Evolutionary conservation across 2,329 filamentous ascomycete genomes (phyloP), one percentile per base, ranked within the genome.

Genomic region (Drechslerella stenobrocha): DNA sequence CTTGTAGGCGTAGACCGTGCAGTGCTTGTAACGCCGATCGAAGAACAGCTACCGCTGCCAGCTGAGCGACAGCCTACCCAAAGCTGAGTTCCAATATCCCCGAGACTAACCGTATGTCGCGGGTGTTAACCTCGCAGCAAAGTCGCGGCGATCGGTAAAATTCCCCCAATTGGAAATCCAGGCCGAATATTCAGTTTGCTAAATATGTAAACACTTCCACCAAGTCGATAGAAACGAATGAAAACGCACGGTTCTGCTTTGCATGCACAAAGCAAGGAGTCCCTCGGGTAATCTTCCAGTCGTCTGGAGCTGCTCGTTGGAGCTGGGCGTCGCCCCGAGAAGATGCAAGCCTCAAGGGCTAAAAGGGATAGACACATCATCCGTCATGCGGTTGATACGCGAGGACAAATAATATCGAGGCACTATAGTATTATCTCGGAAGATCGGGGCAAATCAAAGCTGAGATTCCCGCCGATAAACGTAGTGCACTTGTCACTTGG

Each of bases 1-100:
- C n/a, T n/a, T n/a, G n/a, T n/a, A n/a, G n/a, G n/a, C n/a, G n/a
- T n/a, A n/a, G n/a, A n/a, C n/a, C n/a, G n/a, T n/a, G n/a, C n/a
- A n/a, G n/a, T n/a, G n/a, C n/a, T n/a, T n/a, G 42, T 45, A 35
- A 44, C 24, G 37, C 55, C 47, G 45, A 56, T 45, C 40, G 63
- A 56, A 47, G 55, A 50, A 47, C 45, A 42, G 35, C 13, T 45
- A 23, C n/a, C 37, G 9, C 30, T 44, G 48, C 35, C 55, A 67
- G 63, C 63, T 67, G 63, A 67, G 48, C 42, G n/a, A 40, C 50
- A 20, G 50, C 24, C 42, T 34, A 42, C 47, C 34, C 55, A n/a
- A n/a, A 67, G 63, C 63, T 67, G 63, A 67, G 46, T 44, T 46
- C 45, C 56, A n/a, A n/a, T n/a, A n/a, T n/a, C n/a, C n/a, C n/a